phyloP scores from a whole-genome alignment of 805 yeast genomes.

The Kodamaea laetipori region DNA sequence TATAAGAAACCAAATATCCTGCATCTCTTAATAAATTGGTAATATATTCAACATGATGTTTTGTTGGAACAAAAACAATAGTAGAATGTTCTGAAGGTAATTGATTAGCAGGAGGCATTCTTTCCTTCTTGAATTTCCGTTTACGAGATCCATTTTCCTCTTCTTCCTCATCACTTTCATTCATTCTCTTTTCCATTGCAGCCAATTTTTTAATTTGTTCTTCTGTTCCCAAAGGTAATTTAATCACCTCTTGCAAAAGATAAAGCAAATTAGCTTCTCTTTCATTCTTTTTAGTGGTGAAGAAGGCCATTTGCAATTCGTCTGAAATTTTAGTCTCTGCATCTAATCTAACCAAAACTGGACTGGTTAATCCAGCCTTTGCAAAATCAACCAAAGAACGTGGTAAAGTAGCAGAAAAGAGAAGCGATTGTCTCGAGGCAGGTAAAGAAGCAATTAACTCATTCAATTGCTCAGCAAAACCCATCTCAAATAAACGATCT shows the following conservation, averaged over 20 bases:
- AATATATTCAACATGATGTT: constrained; percentile 95
- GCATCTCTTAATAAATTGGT: constrained; percentile 66
- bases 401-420: constrained; percentile 95
- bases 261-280: constrained; percentile 83
- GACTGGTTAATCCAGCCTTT: constrained; percentile 91
- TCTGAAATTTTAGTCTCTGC: constrained; percentile 91
- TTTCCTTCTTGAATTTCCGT: constrained; percentile 49
- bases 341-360: constrained; percentile 89
- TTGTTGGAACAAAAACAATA: constrained; percentile 92
- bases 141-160: constrained; percentile 36
- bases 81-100: constrained; percentile 86
- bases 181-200: constrained; percentile 48
- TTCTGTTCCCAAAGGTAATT: constrained; percentile 75
- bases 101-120: constrained; percentile 77
- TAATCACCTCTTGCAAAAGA: constrained; percentile 79
- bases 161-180: constrained; percentile 56
- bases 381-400: constrained; percentile 93
- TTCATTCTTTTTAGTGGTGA: constrained; percentile 79
- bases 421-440: constrained; percentile 76
- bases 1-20: constrained; percentile 85
- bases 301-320: constrained; percentile 84
- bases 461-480: constrained; percentile 89
- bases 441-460: constrained; percentile 87
- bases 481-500: constrained; percentile 94
- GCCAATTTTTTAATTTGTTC: constrained; percentile 63